Base-by-base conservation (phyloP, 2,329 filamentous ascomycete genomes). In the Aspergillus niger region DNA sequence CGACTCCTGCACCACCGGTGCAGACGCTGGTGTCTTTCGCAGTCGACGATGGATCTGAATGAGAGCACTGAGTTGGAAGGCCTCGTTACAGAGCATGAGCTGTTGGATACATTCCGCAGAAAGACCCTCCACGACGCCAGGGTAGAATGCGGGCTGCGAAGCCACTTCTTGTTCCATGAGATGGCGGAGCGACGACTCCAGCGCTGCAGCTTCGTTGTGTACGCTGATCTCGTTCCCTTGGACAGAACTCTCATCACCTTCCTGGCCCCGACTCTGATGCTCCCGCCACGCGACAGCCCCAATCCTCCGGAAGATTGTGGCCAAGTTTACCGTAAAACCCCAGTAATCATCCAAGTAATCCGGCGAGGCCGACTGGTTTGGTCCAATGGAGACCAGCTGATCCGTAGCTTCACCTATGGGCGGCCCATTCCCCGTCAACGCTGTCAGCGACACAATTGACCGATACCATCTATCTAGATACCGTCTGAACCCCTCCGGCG, bases 261-360 rank as follows among this genome's bases (percentile, higher is more conserved):
- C 53, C 28, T 55, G 39, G 8, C 20, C 24, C n/a, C 59, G 60
- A 6, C 53, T 54, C 50, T 69, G 69, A 41, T 70, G 69, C 13
- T 62, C 69, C 36, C 72, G 68, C 72, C 72, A 74, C 13, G 74
- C 72, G 20, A 71, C 73, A 10, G 71, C 72, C 7, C 77, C 77
- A 26, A 79, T 79, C 44, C 70, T 68, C 11, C 76, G 72, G 57
- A 79, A 78, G 15, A 78, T 70, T 26, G 70, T 67, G 1, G 77
- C 72, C 20, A 79, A 62, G 47, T 76, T 70, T 1, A 77, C 71
- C 3, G 77, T 77, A 60, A 78, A 79, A 0, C 77, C 77, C 70
- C 75, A 78, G 61, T 79, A 79, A 54, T 78, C 75, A 64, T 79
- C 77, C 15, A 79, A 62, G 62, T 77, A 77, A 43, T 77, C 72